Evolutionary conservation across 2,329 filamentous ascomycete genomes (phyloP), one percentile per base, ranked within the genome.

Genomic region (Botrytis paeoniae): DNA sequence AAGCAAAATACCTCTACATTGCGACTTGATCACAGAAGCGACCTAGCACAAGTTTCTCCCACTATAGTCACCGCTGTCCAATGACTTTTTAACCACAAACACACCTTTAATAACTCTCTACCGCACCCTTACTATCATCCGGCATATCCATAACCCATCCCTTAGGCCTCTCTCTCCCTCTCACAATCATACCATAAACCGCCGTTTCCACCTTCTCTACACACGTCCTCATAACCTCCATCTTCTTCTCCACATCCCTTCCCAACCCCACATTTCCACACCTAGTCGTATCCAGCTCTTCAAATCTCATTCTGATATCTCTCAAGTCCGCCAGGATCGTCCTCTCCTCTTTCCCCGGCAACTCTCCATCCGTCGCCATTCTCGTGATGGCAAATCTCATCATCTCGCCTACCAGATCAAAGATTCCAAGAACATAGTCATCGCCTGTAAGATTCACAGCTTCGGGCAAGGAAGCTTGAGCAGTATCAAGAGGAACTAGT

Each of bases 331-430:
- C 86, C 68, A 98, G 85, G 61, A 98, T 92, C 9, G 90, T 90
- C 57, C 89, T 82, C 22, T 84, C 78, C 75, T 81, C 76, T 76
- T 61, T 74, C 43, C 83, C 83, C 6, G 84, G 85, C 75, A 86
- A 81, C 77, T 82, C 77, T 74, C 80, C 80, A 54, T 74, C 91
- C 8, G 94, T 92, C 1, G 94, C 94, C 81, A 97, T 92, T 39
- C 91, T 90, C 9, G 95, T 95, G 69, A 97, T 96, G 0, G 94
- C 94, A 82, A 98, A 98, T 43, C 95, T 89, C 96, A 99, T 99
- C 85, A 98, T 86, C 84, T 99, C 96, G 57, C 96, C 96, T 1
- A 95, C 95, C 77, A 98, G 88, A 82, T 99, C 96, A 80, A 97
- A 98, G 3, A 99, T 83, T 14, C 95, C 96, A 75, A 96, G 91